Base-by-base conservation (phyloP, 305 asterid species). In the Nicotiana rustica region DNA sequence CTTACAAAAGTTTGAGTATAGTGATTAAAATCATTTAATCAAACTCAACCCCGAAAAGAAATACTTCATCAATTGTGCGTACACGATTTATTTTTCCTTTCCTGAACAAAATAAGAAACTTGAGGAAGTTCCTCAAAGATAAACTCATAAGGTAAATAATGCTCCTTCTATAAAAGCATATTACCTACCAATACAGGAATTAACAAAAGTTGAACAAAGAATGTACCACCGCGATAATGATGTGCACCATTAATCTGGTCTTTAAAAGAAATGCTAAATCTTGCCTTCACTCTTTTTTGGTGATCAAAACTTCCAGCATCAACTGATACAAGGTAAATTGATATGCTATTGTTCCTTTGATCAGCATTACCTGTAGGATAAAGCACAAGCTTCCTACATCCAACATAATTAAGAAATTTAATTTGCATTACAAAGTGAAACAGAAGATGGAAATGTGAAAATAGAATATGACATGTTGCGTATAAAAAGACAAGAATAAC, bases 81-180 rank as follows among this genome's bases (percentile, higher is more conserved):
- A 47, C 14, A 2, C 13, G 13, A 9, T 47, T 47, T 47, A 47
- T 10, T 47, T 47, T 47, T 47, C 55, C 17, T 49, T 12, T 49
- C 14, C 4, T 49, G 57, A 49, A 49, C 17, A 49, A 49, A 49
- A 49, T 10, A 49, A 14, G 88, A 1, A 94, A 95, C 14, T 93
- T 94, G 19, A 92, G 96, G 84, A 93, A 82, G 85, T 93, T 94
- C 31, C 92, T 87, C 77, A 95, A 96, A 47, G 92, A 96, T 6
- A 92, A 93, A 57, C 97, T 96, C 41, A 36, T 36, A 36, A 35
- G 38, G 38, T 91, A 86, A 36, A 76, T 62, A 69, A 18, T n/a
- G 38, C 38, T 35, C 38, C 38, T 35, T 35, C 38, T 4, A 35
- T 35, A 35, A 35, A 33, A 35, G 38, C 36, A 35, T 35, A 35